A percentile compares a stretch with the other conserved stretches of the same genome.
phyloP scores from a whole-genome alignment of 2,329 filamentous ascomycete genomes.

The Hymenotorrendiella dingleyae region DNA sequence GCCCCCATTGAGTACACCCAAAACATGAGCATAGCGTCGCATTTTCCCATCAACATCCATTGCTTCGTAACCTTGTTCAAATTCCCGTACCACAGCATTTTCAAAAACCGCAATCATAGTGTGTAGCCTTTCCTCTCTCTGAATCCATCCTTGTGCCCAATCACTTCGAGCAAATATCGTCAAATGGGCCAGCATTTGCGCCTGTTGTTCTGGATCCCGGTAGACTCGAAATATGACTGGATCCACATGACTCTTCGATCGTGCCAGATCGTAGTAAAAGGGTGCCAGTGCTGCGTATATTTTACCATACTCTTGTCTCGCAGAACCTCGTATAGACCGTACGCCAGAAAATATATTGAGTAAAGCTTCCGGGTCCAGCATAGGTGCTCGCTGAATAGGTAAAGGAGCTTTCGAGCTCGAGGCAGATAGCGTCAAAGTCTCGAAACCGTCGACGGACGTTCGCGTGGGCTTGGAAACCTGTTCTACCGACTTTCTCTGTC shows the following conservation, averaged over 20 bases:
- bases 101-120: conserved; percentile 81
- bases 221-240: conserved; percentile 83
- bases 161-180: conserved; percentile 75
- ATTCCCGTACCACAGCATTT: conserved; percentile 82
- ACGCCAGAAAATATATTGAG: conserved; percentile 65
- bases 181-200: conserved; percentile 79
- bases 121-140: conserved; percentile 65
- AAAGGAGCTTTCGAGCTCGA: conserved; percentile 30
- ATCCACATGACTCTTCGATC: conserved; percentile 67
- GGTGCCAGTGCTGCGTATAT: conserved; percentile 84
- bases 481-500: conserved; percentile 36
- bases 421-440: conserved; percentile 51
- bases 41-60: conserved; percentile 86
- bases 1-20: conserved; percentile 77
- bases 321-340: conserved; percentile 75
- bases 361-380: conserved; percentile 56
- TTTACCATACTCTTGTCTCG: conserved; percentile 84
- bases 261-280: conserved; percentile 78
- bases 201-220: conserved; percentile 82
- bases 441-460: conserved; percentile 64
- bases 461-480: conserved; percentile 20
- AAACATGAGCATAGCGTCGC: conserved; percentile 81
- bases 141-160: conserved; percentile 65
- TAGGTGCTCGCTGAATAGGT: conserved; percentile 32
- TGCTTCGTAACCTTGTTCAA: conserved; percentile 84